Conservation (phyloP, 176 grass and related monocot genomes). For the Oryza meyeriana region DNA sequence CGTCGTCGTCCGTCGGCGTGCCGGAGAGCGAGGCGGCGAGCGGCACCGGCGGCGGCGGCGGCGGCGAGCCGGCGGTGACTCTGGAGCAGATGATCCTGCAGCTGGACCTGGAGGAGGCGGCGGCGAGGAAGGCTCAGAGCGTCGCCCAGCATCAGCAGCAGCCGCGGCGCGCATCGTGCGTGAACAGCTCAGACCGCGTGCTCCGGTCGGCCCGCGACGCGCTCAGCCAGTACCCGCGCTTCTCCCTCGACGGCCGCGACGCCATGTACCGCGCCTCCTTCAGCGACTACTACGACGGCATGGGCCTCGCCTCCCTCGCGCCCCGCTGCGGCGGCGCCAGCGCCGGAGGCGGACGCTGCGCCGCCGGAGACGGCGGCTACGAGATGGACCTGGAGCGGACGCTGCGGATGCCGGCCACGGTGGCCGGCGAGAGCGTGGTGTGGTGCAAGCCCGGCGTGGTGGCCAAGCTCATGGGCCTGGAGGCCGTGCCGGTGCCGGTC, state of each 20-base stretch:
- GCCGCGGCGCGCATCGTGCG: conserved; percentile 82
- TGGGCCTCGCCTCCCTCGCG: background rate
- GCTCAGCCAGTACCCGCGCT: conserved; percentile 85
- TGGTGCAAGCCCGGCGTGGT: conserved; percentile 95
- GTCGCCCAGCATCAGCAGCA: background rate
- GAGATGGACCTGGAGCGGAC: conserved; percentile 70
- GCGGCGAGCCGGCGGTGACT: conserved; percentile 29
- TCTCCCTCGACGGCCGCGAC: conserved; percentile 89
- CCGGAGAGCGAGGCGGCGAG: conserved; percentile 39
- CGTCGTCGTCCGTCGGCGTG: conserved; percentile 44
- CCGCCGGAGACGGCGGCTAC: conserved; percentile 9
- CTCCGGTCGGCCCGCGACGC: conserved; percentile 68
- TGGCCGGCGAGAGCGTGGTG: conserved; percentile 75
- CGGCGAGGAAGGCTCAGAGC: conserved; percentile 39
- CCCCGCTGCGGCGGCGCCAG: background rate
- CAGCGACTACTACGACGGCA: conserved; percentile 36
- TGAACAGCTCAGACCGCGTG: conserved; percentile 71
- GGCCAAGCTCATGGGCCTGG: conserved; percentile 85
- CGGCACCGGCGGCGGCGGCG: no score
- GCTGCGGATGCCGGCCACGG: conserved; percentile 60
- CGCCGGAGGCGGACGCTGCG: conserved; percentile 28
- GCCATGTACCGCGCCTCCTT: conserved; percentile 88
- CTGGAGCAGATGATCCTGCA: conserved; percentile 97
- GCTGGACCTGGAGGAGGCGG: conserved; percentile 81
- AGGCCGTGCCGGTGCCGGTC: conserved; percentile 64